Base-by-base conservation (phyloP, 2,329 filamentous ascomycete genomes). In the Penicillium psychrosexuale region DNA sequence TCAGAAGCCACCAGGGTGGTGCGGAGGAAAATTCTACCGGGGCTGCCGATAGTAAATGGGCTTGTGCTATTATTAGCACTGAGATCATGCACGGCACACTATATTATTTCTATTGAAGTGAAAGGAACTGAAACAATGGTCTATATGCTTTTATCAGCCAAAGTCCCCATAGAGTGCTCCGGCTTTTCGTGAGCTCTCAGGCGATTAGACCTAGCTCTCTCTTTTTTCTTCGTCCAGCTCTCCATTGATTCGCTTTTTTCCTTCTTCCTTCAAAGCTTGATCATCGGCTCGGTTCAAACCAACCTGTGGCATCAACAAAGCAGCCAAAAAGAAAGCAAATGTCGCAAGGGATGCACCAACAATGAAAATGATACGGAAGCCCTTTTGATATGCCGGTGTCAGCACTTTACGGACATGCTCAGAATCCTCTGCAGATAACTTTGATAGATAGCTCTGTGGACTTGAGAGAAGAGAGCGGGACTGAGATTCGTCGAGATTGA, bases 361-460 rank as follows among this genome's bases (percentile, higher is more conserved):
- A 4, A 75, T 56, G 54, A 77, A 78, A 5, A 77, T 71, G 28
- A 72, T 70, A 11, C 68, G 65, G 56, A 77, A 77, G 0, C 72
- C 75, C 9, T 64, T 61, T 31, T 66, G 63, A 53, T 78, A 78
- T 0, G 71, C 73, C 1, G 68, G 61, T 19, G 72, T 64, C 11
- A 75, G 50, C 3, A 71, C 54, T 24, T 58, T 56, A 39, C 66
- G 70, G 6, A 67, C 64, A 28, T 60, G 59, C 12, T 60, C 61
- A 7, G 64, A 66, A 47, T 69, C 62, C 3, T 53, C 58, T 5
- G 24, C 48, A 4, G 65, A 63, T 7, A 70, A 60, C 6, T 61
- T 55, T 8, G 69, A 66, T 3, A 73, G 58, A 33, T 66, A 72
- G 13, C 51, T 65, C 15, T 64, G 56, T 5, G 70, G 70, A 28